Evolutionary conservation across 306 rosid species (phyloP).

Genomic region (Sindora glabra): DNA sequence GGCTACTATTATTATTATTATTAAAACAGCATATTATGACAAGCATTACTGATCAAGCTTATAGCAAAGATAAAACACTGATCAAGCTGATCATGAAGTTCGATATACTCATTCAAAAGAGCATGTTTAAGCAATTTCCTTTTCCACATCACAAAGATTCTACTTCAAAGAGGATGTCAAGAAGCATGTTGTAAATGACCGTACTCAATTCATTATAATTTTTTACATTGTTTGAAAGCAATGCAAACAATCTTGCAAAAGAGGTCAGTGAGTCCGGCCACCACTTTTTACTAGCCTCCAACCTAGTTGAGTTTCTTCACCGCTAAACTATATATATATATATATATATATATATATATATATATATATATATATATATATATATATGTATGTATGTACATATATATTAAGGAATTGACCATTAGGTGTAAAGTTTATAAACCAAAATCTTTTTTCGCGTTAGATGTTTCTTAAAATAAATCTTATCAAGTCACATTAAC

Average conservation of each 20-base stretch:
- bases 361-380: no score
- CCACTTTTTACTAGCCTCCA: not conserved
- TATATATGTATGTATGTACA: no score
- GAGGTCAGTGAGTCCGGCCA: not conserved
- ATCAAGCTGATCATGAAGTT: not conserved
- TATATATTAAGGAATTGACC: conserved; percentile 10
- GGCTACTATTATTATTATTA: no score
- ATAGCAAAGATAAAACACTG: no score
- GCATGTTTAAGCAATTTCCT: not conserved
- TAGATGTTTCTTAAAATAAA: no score
- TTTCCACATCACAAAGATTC: not conserved
- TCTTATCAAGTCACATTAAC: not conserved
- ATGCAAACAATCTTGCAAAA: not conserved
- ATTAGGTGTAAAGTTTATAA: not conserved
- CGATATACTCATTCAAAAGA: not conserved
- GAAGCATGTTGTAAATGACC: not conserved
- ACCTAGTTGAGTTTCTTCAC: no score
- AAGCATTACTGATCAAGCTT: no score
- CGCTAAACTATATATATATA: no score
- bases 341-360: no score
- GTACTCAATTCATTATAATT: not conserved
- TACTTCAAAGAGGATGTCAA: not conserved
- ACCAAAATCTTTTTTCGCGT: no score
- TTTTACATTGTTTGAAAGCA: not conserved
- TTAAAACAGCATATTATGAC: not conserved